A percentile compares a stretch with the other conserved stretches of the same genome.
phyloP scores from a whole-genome alignment of 306 rosid species.

The Geum urbanum region DNA sequence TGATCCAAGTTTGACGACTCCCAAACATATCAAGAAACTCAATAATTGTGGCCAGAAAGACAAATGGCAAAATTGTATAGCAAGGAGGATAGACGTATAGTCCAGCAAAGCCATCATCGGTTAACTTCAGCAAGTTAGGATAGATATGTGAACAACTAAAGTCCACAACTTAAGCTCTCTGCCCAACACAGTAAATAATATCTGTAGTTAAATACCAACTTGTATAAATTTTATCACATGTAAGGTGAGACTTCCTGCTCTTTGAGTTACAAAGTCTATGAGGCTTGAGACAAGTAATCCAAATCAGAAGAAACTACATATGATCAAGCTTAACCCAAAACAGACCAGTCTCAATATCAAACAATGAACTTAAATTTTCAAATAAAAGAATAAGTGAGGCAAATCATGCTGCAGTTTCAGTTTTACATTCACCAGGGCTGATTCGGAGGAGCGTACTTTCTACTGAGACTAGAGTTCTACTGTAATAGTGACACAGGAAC shows the following conservation, averaged over 20 bases:
- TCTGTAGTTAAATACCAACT: background rate
- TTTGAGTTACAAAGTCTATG: background rate
- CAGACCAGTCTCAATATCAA: background rate
- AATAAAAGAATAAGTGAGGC: background rate
- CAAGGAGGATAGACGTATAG: too few relatives aligned
- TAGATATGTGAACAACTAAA: too few relatives aligned
- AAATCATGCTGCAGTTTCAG: background rate
- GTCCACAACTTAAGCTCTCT: background rate
- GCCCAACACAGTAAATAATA: background rate
- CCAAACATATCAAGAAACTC: constrained; percentile 5
- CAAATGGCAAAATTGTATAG: too few relatives aligned
- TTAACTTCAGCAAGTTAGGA: too few relatives aligned
- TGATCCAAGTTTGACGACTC: constrained; percentile 11
- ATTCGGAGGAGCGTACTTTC: too few relatives aligned
- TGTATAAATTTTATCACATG: background rate
- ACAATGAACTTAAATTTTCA: background rate
- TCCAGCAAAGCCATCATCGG: too few relatives aligned
- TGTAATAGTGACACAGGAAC: background rate
- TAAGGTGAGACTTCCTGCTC: background rate
- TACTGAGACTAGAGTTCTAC: too few relatives aligned
- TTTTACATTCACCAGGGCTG: background rate
- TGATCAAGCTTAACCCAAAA: background rate
- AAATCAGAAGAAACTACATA: too few relatives aligned
- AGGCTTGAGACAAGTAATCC: too few relatives aligned
- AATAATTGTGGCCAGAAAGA: constrained; percentile 2